Evolutionary conservation across 2,329 filamentous ascomycete genomes (phyloP), one percentile per base, ranked within the genome.

Genomic region (Salinomyces thailandicus): DNA sequence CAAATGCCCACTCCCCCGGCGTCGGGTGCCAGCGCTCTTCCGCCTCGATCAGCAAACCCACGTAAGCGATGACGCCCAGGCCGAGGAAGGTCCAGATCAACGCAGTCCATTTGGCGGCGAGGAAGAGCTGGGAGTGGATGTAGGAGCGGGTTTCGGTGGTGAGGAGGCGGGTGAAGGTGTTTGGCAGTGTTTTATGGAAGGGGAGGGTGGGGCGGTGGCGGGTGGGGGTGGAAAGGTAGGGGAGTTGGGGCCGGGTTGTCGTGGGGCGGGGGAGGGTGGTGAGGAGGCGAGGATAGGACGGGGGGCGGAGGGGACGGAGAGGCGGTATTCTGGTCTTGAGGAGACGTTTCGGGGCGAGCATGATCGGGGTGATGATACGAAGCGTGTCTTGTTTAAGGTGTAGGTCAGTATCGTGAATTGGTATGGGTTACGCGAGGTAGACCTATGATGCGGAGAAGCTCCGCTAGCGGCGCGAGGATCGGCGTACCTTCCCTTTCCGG

Each of bases 11-110:
- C 57, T 93, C 87, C 17, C 74, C 72, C 1, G 89, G 87, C 1
- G 85, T 87, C 0, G 86, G 86, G 55, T 79, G 84, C 35, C 73
- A 67, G 32, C 79, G 72, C 62, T 95, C 86, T 30, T 84, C 67
- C 42, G 71, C 66, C 59, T 93, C 85, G 52, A 87, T 79, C 53
- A 81, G 70, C 22, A 85, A 55, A 12, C 79, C 79, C 44, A 77
- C 74, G 46, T 72, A 71, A 26, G 78, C 73, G 7, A 81, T 63
- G 26, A 74, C 64, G 28, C 77, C 60, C 41, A 80, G 71, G 30
- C 71, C 63, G 5, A 77, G 58, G 27, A 78, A 71, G 11, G 76
- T 71, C 69, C 78, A 87, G 27, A 83, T 59, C 18, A 74, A 69
- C n/a, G 71, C 50, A 0, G 72, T 78, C 57, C 76, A 85, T 46